phyloP scores from a whole-genome alignment of 805 yeast genomes.

The Wickerhamiella cacticola region DNA sequence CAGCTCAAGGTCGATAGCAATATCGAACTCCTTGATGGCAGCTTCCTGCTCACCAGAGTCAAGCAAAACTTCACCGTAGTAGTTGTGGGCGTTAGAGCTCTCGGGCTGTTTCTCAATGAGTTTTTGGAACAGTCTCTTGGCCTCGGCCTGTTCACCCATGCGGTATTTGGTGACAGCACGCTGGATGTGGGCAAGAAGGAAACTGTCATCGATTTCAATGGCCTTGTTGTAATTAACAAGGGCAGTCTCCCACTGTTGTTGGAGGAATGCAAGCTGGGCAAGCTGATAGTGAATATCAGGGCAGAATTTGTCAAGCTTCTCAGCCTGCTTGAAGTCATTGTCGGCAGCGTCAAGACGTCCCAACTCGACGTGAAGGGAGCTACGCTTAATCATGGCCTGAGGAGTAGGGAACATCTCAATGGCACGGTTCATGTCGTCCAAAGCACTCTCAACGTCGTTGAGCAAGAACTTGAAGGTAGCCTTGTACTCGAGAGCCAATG shows the following conservation, averaged over 20 bases:
- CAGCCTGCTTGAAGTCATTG: slow-evolving; percentile 59
- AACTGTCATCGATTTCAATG: slow-evolving; percentile 57
- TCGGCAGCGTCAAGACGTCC: slow-evolving; percentile 49
- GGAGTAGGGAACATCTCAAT: slow-evolving; percentile 54
- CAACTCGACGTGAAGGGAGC: slow-evolving; percentile 71
- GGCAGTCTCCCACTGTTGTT: slow-evolving; percentile 63
- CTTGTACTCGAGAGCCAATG: slow-evolving; percentile 70
- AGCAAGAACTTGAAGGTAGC: slow-evolving; percentile 78
- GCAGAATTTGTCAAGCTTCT: slow-evolving; percentile 51
- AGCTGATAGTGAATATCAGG: slow-evolving; percentile 86
- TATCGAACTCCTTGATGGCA: slow-evolving; percentile 75
- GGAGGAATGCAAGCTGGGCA: slow-evolving; percentile 81
- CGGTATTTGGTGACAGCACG: slow-evolving; percentile 85
- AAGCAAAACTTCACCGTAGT: slow-evolving; percentile 85
- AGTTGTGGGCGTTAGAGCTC: slow-evolving; percentile 85
- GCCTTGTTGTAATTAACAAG: slow-evolving; percentile 64
- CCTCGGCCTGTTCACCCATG: slow-evolving; percentile 45
- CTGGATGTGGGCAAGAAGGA: slow-evolving; percentile 80
- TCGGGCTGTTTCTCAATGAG: slow-evolving; percentile 61
- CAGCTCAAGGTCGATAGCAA: slow-evolving; percentile 67
- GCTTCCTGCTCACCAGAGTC: slow-evolving; percentile 61
- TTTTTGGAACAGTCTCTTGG: slow-evolving; percentile 47
- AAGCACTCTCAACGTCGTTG: slow-evolving; percentile 55
- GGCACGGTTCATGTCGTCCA: slow-evolving; percentile 51
- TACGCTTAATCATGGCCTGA: slow-evolving; percentile 70